These are phyloP conservation scores for Picea abies DNA, from an alignment of 83 land plant genomes.

Conservation along the genomic window DNA sequence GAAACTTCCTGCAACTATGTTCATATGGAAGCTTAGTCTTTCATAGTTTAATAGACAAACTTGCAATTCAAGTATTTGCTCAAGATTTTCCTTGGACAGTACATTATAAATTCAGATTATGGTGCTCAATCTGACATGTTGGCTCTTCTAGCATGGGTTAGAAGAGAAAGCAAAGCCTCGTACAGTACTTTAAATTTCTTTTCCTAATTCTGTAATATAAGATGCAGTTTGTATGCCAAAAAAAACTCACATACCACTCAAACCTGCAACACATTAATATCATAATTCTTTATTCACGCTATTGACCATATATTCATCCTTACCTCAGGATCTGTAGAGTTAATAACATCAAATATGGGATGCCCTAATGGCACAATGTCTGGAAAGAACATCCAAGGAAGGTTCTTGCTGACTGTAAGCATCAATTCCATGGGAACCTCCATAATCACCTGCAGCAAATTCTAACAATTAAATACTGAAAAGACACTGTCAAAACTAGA, in stretches of 20 bases:
- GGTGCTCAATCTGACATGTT: no score
- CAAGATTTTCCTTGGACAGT: background rate
- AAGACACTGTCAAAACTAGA: no score
- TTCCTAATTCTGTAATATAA: background rate
- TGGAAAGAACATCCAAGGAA: conserved; percentile 98
- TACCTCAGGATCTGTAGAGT: conserved; percentile 94
- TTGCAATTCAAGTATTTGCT: background rate
- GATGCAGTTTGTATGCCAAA: background rate
- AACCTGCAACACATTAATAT: background rate
- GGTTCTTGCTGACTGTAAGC: no score
- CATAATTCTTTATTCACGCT: background rate
- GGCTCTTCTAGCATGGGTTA: background rate
- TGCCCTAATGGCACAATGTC: conserved; percentile 93
- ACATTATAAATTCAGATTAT: background rate
- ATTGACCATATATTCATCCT: background rate
- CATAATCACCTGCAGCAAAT: no score
- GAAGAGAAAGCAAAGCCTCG: background rate
- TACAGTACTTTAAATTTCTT: background rate
- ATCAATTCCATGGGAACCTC: no score
- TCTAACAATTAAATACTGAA: no score
- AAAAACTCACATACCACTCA: background rate
- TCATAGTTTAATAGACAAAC: no score
- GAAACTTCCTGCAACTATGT: no score
- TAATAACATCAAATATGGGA: conserved; percentile 95
- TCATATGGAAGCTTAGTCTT: no score